Conservation (phyloP, 2,329 filamentous ascomycete species). For the Venturia effusa region DNA sequence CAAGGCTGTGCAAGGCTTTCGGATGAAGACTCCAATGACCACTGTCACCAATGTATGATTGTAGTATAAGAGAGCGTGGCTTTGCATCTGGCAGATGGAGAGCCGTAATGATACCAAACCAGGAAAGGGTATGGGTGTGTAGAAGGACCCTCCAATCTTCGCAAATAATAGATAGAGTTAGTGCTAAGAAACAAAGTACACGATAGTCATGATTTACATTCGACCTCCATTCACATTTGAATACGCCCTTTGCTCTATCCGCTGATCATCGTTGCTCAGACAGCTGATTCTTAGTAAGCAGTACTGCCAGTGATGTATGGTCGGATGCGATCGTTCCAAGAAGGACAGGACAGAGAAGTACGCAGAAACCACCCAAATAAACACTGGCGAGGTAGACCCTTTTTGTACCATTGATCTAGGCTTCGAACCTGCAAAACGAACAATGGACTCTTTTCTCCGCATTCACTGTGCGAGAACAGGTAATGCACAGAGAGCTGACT, state of each 20-base stretch:
- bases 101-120: not conserved
- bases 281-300: not conserved
- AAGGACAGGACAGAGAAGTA: not conserved
- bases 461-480: not conserved
- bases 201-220: too few species aligned
- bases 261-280: too few species aligned
- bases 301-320: too few species aligned
- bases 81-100: not conserved
- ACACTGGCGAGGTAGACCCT: not conserved
- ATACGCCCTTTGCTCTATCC: too few species aligned
- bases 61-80: not conserved
- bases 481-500: not conserved
- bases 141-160: too few species aligned
- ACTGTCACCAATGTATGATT: not conserved
- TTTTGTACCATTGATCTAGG: too few species aligned
- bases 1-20: not conserved
- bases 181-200: too few species aligned
- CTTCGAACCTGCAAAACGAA: not conserved
- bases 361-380: not conserved
- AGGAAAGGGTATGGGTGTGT: too few species aligned
- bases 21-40: not conserved
- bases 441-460: not conserved
- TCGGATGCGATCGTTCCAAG: too few species aligned
- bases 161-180: not conserved
- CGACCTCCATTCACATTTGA: too few species aligned